phyloP scores from a whole-genome alignment of 768 basidiomycete genomes.

The Kwoniella dendrophila region DNA sequence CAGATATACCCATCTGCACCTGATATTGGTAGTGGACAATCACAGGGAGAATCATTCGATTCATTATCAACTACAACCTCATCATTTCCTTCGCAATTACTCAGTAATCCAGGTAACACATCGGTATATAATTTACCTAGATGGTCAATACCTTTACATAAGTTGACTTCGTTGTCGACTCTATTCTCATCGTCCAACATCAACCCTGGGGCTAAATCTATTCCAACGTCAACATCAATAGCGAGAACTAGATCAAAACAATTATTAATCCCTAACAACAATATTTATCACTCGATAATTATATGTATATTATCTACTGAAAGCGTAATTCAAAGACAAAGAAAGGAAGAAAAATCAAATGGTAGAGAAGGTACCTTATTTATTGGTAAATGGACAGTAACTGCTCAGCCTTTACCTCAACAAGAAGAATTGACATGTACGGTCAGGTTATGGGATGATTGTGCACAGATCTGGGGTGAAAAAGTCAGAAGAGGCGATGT shows the following conservation, averaged over 20 bases:
- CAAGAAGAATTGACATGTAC: slow-evolving; percentile 21
- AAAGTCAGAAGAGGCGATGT: slow-evolving; percentile 44
- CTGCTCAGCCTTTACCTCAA: slow-evolving; percentile 12
- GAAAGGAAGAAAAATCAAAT: slow-evolving; percentile 38
- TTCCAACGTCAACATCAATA: neutral
- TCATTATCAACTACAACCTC: slow-evolving; percentile 42
- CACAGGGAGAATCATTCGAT: slow-evolving; percentile 21
- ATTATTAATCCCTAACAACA: too few relatives aligned
- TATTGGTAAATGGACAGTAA: slow-evolving; percentile 42
- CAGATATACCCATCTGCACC: slow-evolving; percentile 7
- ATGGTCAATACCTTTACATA: slow-evolving; percentile 44
- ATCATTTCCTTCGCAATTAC: slow-evolving; percentile 28
- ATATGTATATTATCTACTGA: slow-evolving; percentile 43
- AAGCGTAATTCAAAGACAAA: slow-evolving; percentile 17
- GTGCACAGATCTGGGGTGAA: slow-evolving; percentile 38
- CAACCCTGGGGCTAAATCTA: too few relatives aligned
- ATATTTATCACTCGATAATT: slow-evolving; percentile 22
- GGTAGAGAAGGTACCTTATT: slow-evolving; percentile 32
- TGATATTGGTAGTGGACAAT: neutral
- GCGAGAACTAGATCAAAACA: neutral
- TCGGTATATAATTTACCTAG: slow-evolving; percentile 34
- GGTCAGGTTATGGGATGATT: slow-evolving; percentile 45
- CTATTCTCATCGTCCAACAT: too few relatives aligned
- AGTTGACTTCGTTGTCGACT: slow-evolving; percentile 26
- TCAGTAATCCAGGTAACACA: slow-evolving; percentile 15